A percentile compares a stretch with the other conserved stretches of the same genome.
Conservation (phyloP, 106 monocot genomes). For the Acorus calamus region DNA sequence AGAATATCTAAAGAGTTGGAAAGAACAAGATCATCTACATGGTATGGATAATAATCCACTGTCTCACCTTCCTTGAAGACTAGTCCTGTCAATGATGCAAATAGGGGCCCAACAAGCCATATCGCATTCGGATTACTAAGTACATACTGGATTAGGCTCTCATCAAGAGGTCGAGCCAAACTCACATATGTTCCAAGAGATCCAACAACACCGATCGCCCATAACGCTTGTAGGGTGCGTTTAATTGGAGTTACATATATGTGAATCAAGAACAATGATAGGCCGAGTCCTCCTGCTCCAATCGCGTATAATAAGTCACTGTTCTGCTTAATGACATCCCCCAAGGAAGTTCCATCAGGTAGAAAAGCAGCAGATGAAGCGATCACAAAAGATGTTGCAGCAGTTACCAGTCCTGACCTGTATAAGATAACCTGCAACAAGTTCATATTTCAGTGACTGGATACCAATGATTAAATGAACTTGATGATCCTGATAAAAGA, state of each 20-base stretch:
- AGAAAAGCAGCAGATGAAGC: slow-evolving; percentile 60
- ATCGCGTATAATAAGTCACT: slow-evolving; percentile 48
- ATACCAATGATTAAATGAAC: not conserved
- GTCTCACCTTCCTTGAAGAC: slow-evolving; percentile 89
- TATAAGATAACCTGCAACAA: slow-evolving; percentile 74
- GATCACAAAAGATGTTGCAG: slow-evolving; percentile 68
- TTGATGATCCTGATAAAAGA: not conserved
- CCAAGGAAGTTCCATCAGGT: slow-evolving; percentile 37
- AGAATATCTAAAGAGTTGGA: not conserved
- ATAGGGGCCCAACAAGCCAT: slow-evolving; percentile 88
- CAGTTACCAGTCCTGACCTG: slow-evolving; percentile 73
- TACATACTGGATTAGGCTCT: slow-evolving; percentile 65
- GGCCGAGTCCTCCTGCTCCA: slow-evolving; percentile 80
- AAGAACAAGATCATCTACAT: not conserved
- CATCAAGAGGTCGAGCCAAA: slow-evolving; percentile 48
- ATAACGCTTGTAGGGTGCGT: slow-evolving; percentile 72
- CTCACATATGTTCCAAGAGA: slow-evolving; percentile 56
- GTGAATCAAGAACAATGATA: slow-evolving; percentile 80
- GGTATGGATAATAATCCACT: not conserved
- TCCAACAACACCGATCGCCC: slow-evolving; percentile 67
- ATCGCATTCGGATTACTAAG: slow-evolving; percentile 48
- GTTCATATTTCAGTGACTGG: slow-evolving; percentile 6
- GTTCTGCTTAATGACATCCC: slow-evolving; percentile 41
- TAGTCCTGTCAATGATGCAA: slow-evolving; percentile 88
- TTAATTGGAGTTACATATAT: slow-evolving; percentile 92